Conservation (phyloP, 1,139 yeast species). For the Suhomyces panamericanus region DNA sequence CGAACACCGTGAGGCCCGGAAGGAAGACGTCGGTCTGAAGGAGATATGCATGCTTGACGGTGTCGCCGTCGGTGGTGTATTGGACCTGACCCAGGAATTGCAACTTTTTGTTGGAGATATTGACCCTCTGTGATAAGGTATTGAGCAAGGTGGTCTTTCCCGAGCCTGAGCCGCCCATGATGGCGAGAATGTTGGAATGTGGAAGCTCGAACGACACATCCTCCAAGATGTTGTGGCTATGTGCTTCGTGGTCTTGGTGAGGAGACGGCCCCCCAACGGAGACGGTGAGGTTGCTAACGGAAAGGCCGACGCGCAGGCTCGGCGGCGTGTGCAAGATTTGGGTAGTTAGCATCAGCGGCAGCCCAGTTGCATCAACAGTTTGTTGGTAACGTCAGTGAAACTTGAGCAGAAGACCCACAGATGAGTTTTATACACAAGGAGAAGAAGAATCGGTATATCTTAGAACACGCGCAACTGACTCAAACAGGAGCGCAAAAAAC, state of each 20-base stretch:
- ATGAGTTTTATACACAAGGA: neutral
- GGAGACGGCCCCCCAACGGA: slow-evolving; percentile 19
- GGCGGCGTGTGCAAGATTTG: slow-evolving; percentile 13
- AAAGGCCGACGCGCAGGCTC: slow-evolving; percentile 29
- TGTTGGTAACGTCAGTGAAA: neutral
- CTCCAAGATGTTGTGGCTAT: slow-evolving; percentile 28
- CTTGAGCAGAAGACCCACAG: neutral
- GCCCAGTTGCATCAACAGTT: neutral
- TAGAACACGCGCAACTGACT: neutral
- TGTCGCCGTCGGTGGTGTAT: slow-evolving; percentile 15
- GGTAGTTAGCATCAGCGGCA: slow-evolving; percentile 1
- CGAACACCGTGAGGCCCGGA: slow-evolving; percentile 70
- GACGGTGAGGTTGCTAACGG: slow-evolving; percentile 34
- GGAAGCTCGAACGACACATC: slow-evolving; percentile 58
- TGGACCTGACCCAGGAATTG: slow-evolving; percentile 33
- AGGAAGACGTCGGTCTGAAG: slow-evolving; percentile 75
- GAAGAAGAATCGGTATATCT: neutral
- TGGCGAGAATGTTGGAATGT: slow-evolving; percentile 58
- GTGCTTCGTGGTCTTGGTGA: neutral
- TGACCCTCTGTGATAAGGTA: slow-evolving; percentile 63
- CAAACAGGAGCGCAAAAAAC: neutral
- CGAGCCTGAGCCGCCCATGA: slow-evolving; percentile 83
- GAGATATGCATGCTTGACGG: slow-evolving; percentile 59
- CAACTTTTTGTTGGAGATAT: slow-evolving; percentile 32
- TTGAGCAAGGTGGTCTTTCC: slow-evolving; percentile 84